These are phyloP conservation scores for Lodderomyces pseudojiufengensis DNA, from an alignment of 1,139 yeast genomes.

Conservation along the genomic window DNA sequence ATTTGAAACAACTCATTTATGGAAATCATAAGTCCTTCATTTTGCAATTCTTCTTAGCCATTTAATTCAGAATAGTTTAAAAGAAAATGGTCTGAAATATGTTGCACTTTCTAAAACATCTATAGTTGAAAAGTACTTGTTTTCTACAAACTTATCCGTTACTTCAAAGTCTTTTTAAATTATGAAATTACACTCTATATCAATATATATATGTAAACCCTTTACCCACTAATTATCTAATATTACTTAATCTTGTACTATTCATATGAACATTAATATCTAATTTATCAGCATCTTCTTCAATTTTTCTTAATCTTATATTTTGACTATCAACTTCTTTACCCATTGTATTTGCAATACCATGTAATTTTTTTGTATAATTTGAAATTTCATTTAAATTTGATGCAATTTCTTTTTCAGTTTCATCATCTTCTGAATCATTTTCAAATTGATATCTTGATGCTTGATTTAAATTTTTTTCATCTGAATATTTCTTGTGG, in stretches of 20 bases:
- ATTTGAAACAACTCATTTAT: too few relatives aligned
- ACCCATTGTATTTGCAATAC: conserved; percentile 44
- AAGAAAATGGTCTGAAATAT: too few relatives aligned
- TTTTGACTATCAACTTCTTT: conserved; percentile 52
- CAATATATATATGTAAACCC: too few relatives aligned
- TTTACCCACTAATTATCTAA: conserved; percentile 23
- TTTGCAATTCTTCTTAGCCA: too few relatives aligned
- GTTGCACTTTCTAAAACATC: too few relatives aligned
- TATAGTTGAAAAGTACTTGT: too few relatives aligned
- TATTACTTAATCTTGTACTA: conserved; percentile 42
- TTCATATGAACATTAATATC: conserved; percentile 55
- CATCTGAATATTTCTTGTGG: conserved; percentile 49
- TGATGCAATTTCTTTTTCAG: conserved; percentile 53
- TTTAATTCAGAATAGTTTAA: too few relatives aligned
- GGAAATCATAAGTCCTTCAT: too few relatives aligned
- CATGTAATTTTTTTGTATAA: conserved; percentile 41
- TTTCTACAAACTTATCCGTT: too few relatives aligned
- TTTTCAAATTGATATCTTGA: conserved; percentile 48
- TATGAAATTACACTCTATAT: too few relatives aligned
- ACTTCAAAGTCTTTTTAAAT: too few relatives aligned
- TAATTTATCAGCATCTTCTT: conserved; percentile 53
- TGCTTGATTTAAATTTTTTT: conserved; percentile 44
- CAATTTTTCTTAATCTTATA: conserved; percentile 44
- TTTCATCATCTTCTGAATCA: conserved; percentile 57
- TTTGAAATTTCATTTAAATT: conserved; percentile 53